These are phyloP conservation scores for Cordyceps fumosorosea DNA, from an alignment of 2,329 filamentous ascomycete genomes.

Conservation along the genomic window DNA sequence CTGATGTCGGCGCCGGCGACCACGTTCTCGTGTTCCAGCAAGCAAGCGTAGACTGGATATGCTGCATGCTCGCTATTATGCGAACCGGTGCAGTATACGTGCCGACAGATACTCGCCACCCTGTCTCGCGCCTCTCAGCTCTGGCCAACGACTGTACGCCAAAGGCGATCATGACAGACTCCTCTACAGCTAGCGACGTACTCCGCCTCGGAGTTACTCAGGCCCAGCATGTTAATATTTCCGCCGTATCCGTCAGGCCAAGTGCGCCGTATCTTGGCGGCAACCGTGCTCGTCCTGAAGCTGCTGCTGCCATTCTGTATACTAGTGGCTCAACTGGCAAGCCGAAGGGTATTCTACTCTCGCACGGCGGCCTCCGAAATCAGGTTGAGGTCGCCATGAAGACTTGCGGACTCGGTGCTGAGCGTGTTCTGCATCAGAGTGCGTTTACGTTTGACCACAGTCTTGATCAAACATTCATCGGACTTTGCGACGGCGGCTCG, in stretches of 20 bases:
- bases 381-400: not conserved
- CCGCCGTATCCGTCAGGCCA: too few species aligned
- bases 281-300: not conserved
- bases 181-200: not conserved
- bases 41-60: not conserved
- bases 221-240: too few species aligned
- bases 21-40: not conserved
- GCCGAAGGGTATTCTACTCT: constrained; percentile 4
- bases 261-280: not conserved
- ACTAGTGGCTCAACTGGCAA: constrained; percentile 8
- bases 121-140: not conserved
- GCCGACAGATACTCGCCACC: not conserved
- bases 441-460: constrained; percentile 4
- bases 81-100: not conserved
- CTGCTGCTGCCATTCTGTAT: not conserved
- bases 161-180: not conserved
- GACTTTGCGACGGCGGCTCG: constrained; percentile 1
- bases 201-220: too few species aligned
- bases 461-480: not conserved
- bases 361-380: not conserved
- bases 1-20: not conserved
- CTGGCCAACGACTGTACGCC: not conserved
- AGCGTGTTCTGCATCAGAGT: not conserved
- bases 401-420: not conserved
- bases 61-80: constrained; percentile 3